Evolutionary conservation across 805 yeast species (phyloP).

Genomic region (Candida sithepensis): DNA sequence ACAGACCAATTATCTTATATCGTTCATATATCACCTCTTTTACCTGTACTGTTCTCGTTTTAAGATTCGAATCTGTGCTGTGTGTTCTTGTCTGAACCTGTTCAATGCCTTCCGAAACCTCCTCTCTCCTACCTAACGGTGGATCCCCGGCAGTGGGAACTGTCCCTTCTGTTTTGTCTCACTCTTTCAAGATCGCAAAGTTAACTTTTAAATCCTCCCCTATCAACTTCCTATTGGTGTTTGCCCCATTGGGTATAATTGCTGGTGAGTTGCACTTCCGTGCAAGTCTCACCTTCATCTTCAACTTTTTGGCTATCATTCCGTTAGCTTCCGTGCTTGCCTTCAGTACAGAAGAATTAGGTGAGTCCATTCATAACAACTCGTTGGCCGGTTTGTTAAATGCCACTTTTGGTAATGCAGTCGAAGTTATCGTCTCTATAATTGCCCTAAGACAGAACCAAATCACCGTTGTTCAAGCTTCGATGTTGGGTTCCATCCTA

Average conservation of each 20-base stretch:
- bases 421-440: slow-evolving; percentile 89
- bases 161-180: neutral
- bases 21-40: no score
- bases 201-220: slow-evolving; percentile 37
- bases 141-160: neutral
- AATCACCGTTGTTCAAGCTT: slow-evolving; percentile 91
- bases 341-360: slow-evolving; percentile 88
- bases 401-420: slow-evolving; percentile 98
- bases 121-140: slow-evolving; percentile 1
- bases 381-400: slow-evolving; percentile 91
- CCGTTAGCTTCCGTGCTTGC: slow-evolving; percentile 91
- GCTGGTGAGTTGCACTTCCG: slow-evolving; percentile 61
- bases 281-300: slow-evolving; percentile 53
- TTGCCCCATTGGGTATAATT: slow-evolving; percentile 86
- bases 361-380: slow-evolving; percentile 77
- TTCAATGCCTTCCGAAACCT: slow-evolving; percentile 3
- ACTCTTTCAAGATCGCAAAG: slow-evolving; percentile 4
- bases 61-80: no score
- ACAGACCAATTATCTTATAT: no score
- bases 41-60: no score
- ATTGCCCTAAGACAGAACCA: slow-evolving; percentile 86
- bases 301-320: slow-evolving; percentile 85
- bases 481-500: slow-evolving; percentile 92
- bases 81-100: neutral
- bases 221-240: slow-evolving; percentile 69